These are phyloP conservation scores for Stylonectria norvegica DNA, from an alignment of 2,329 filamentous ascomycete species.

Conservation along the genomic window DNA sequence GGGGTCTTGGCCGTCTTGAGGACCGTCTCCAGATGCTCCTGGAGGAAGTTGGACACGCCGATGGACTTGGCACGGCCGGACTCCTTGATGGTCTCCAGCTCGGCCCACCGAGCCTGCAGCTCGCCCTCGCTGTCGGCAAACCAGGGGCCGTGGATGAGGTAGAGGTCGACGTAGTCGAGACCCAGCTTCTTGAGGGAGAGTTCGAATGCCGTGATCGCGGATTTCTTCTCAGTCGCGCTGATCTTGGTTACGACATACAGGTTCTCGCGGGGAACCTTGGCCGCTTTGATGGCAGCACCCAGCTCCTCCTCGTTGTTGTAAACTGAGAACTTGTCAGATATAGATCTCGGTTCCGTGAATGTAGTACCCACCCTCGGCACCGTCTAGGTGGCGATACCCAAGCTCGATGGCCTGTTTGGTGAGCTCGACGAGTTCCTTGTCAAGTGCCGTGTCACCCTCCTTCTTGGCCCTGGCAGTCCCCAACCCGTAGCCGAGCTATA, in stretches of 20 bases:
- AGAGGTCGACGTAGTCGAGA: constrained; percentile 69
- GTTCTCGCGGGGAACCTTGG: constrained; percentile 60
- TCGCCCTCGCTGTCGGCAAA: constrained; percentile 47
- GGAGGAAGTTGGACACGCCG: constrained; percentile 72
- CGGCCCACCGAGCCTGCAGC: constrained; percentile 58
- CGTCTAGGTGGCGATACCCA: constrained; percentile 72
- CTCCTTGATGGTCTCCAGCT: constrained; percentile 63
- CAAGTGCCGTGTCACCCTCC: constrained; percentile 46
- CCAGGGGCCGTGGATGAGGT: constrained; percentile 60
- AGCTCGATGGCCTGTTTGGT: constrained; percentile 62
- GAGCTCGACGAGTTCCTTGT: constrained; percentile 48
- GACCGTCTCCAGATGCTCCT: constrained; percentile 52
- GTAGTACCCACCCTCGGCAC: constrained; percentile 58
- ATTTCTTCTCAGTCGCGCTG: constrained; percentile 36
- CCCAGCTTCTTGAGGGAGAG: constrained; percentile 62
- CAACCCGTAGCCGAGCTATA: constrained; percentile 66
- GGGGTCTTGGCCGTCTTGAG: constrained; percentile 56
- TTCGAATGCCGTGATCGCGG: constrained; percentile 50
- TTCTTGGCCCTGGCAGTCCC: constrained; percentile 64
- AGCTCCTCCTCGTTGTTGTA: constrained; percentile 68
- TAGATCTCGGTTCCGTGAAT: too few relatives aligned
- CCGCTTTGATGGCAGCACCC: constrained; percentile 66
- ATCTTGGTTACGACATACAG: constrained; percentile 68
- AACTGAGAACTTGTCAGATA: constrained; percentile 33
- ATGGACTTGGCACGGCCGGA: constrained; percentile 66